Evolutionary conservation across 768 basidiomycete species (phyloP).

Genomic region (Tulasnella sp.): DNA sequence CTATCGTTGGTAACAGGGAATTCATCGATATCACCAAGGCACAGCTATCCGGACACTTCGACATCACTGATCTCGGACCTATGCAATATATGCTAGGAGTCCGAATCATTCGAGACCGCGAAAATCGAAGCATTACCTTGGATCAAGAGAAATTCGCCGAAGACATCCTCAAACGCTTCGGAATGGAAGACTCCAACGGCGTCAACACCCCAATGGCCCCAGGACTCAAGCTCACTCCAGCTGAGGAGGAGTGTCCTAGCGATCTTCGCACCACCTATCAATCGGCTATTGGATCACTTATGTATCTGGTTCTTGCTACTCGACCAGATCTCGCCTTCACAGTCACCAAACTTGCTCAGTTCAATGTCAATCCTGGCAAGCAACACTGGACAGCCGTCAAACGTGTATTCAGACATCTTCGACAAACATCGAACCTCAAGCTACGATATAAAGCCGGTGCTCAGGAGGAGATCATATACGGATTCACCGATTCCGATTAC

Average conservation of each 20-base stretch:
- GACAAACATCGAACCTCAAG: slow-evolving; percentile 4
- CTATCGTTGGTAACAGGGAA: not conserved
- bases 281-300: not conserved
- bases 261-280: not conserved
- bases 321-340: slow-evolving; percentile 13
- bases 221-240: slow-evolving; percentile 19
- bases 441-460: not conserved
- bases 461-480: not conserved
- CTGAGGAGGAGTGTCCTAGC: slow-evolving; percentile 19
- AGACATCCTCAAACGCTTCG: slow-evolving; percentile 17
- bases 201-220: slow-evolving; percentile 19
- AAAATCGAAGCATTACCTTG: slow-evolving; percentile 6
- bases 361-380: slow-evolving; percentile 11
- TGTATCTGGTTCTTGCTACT: slow-evolving; percentile 1
- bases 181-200: slow-evolving; percentile 13
- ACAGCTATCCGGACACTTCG: slow-evolving; percentile 23
- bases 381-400: slow-evolving; percentile 12
- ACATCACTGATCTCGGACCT: slow-evolving; percentile 17
- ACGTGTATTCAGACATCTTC: slow-evolving; percentile 2
- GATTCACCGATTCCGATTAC: slow-evolving; percentile 23
- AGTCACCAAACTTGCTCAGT: slow-evolving; percentile 8
- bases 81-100: slow-evolving; percentile 18
- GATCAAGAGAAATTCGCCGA: slow-evolving; percentile 18
- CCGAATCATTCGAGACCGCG: slow-evolving; percentile 17
- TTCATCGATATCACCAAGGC: slow-evolving; percentile 17